phyloP scores from a whole-genome alignment of 2,329 filamentous ascomycete species.

The Hypoxylon sp. region DNA sequence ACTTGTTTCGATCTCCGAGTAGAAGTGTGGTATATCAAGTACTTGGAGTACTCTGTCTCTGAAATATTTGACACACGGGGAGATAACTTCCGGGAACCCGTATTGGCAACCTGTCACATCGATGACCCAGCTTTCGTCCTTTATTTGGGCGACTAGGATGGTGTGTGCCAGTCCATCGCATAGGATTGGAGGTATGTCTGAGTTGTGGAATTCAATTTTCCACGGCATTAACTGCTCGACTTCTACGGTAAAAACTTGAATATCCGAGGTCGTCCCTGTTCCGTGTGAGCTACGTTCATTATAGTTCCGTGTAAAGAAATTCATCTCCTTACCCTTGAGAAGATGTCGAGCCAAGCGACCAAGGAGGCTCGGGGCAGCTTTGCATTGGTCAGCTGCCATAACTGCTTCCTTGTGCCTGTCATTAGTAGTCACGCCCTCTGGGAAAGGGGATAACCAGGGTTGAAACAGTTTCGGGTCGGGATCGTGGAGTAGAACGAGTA shows the following conservation, averaged over 20 bases:
- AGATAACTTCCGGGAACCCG: slow-evolving; percentile 18
- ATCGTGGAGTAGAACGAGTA: neutral
- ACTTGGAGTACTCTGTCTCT: neutral
- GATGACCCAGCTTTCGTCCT: slow-evolving; percentile 28
- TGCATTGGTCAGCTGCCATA: slow-evolving; percentile 13
- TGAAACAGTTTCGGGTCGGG: neutral
- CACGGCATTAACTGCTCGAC: neutral
- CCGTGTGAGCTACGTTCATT: neutral
- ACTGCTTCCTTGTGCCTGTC: slow-evolving; percentile 9
- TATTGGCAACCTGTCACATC: slow-evolving; percentile 38
- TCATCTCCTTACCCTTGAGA: slow-evolving; percentile 20
- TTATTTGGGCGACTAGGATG: slow-evolving; percentile 1
- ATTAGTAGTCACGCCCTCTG: neutral
- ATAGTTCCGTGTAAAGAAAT: neutral
- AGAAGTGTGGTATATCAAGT: neutral
- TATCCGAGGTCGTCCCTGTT: neutral
- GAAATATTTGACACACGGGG: slow-evolving; percentile 18
- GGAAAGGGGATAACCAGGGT: slow-evolving; percentile 15
- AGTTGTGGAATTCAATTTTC: neutral
- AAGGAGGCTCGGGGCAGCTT: slow-evolving; percentile 4
- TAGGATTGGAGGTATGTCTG: neutral
- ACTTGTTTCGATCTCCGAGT: neutral
- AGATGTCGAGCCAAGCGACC: slow-evolving; percentile 5
- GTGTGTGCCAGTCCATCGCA: neutral
- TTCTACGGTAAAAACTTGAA: neutral